Evolutionary conservation across 2,329 filamentous ascomycete species (phyloP).

Genomic region (Raffaelea albimanens): DNA sequence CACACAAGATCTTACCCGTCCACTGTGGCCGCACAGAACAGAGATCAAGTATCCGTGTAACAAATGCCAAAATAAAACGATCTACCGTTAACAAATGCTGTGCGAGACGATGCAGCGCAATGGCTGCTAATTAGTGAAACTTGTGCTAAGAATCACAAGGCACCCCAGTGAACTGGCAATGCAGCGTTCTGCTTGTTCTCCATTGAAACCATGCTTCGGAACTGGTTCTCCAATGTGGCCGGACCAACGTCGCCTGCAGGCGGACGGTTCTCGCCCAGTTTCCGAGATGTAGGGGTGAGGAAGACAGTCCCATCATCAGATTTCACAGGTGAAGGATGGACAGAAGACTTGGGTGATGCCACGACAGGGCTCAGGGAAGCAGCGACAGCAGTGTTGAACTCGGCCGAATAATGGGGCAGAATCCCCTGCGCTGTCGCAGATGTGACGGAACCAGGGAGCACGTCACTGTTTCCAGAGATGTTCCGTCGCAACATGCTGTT

Average conservation of each 20-base stretch:
- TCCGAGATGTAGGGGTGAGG: slow-evolving; percentile 19
- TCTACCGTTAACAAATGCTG: too few species aligned
- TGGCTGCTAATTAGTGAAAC: background rate
- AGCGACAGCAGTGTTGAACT: slow-evolving; percentile 10
- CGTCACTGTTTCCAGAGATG: slow-evolving; percentile 27
- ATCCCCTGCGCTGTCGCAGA: slow-evolving; percentile 43
- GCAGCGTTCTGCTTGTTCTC: slow-evolving; percentile 10
- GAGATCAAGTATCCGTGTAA: too few species aligned
- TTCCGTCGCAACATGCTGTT: slow-evolving; percentile 40
- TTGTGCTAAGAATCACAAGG: background rate
- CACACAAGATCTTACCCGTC: too few species aligned
- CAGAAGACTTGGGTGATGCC: slow-evolving; percentile 12
- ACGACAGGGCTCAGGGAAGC: slow-evolving; percentile 8
- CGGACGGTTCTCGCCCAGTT: slow-evolving; percentile 34
- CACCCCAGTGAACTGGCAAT: slow-evolving; percentile 8
- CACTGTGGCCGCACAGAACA: too few species aligned
- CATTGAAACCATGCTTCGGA: slow-evolving; percentile 9
- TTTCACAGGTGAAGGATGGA: slow-evolving; percentile 7
- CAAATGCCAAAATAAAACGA: too few species aligned
- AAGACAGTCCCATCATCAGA: slow-evolving; percentile 11
- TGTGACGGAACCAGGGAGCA: slow-evolving; percentile 32
- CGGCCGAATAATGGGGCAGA: slow-evolving; percentile 20
- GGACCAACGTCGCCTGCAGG: slow-evolving; percentile 18
- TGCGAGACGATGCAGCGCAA: too few species aligned
- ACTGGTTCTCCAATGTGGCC: slow-evolving; percentile 20